Percentiles rank a stretch among this genome's conserved stretches.
phyloP scores from a whole-genome alignment of 2,329 filamentous ascomycete species.

The Sarocladium brachiariae region DNA sequence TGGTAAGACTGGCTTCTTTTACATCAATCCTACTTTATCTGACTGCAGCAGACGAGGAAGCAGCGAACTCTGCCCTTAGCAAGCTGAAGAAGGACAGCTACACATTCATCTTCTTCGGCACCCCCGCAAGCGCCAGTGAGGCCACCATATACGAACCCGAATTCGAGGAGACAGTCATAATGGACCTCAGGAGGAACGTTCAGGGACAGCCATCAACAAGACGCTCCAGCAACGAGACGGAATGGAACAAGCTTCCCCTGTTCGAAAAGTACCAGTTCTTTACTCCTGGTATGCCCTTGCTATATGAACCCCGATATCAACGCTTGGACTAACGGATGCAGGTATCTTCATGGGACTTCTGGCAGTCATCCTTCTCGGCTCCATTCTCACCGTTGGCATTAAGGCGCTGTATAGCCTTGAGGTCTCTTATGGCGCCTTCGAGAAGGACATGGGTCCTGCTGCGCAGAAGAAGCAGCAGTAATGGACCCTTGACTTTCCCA shows the following conservation, averaged over 20 bases:
- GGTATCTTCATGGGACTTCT: constrained; percentile 85
- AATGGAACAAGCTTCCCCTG: constrained; percentile 43
- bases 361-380: constrained; percentile 61
- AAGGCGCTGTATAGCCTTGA: constrained; percentile 71
- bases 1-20: background rate
- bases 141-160: constrained; percentile 56
- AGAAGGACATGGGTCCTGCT: constrained; percentile 88
- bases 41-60: constrained; percentile 37
- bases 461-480: constrained; percentile 68
- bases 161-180: constrained; percentile 56
- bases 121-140: constrained; percentile 34
- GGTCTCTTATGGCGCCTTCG: constrained; percentile 90
- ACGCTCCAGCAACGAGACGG: constrained; percentile 33
- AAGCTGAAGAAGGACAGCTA: constrained; percentile 42
- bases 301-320: background rate
- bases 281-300: constrained; percentile 58
- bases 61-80: constrained; percentile 11
- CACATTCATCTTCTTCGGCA: constrained; percentile 71
- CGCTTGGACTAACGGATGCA: constrained; percentile 24
- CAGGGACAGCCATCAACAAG: constrained; percentile 19
- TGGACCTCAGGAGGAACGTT: constrained; percentile 63
- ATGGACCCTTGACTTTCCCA: no score
- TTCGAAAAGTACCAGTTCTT: constrained; percentile 97
- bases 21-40: background rate
- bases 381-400: constrained; percentile 74